phyloP scores from a whole-genome alignment of 345 rosid species.

The Eucalyptus urophylla region DNA sequence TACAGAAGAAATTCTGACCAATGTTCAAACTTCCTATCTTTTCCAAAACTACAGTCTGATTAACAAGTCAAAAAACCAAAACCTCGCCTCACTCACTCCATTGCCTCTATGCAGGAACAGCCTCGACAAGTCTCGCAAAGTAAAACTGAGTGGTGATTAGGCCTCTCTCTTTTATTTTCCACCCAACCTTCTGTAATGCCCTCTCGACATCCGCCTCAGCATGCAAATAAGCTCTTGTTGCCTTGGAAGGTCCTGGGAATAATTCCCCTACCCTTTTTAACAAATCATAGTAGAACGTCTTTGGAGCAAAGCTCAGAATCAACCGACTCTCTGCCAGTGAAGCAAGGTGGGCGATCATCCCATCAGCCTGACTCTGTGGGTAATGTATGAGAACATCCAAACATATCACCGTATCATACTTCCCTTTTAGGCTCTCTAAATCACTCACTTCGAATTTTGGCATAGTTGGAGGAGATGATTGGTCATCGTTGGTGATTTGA shows the following conservation, averaged over 20 bases:
- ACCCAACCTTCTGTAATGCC: slow-evolving; percentile 73
- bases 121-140: slow-evolving; percentile 80
- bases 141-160: slow-evolving; percentile 68
- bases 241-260: slow-evolving; percentile 97
- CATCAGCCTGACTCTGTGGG: slow-evolving; percentile 87
- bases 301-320: slow-evolving; percentile 85
- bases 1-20: not conserved
- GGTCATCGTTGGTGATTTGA: slow-evolving; percentile 3
- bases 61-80: not conserved
- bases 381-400: slow-evolving; percentile 90
- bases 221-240: slow-evolving; percentile 86
- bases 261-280: slow-evolving; percentile 84
- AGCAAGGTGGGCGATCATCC: slow-evolving; percentile 90
- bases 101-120: slow-evolving; percentile 24
- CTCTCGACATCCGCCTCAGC: slow-evolving; percentile 85
- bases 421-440: slow-evolving; percentile 72
- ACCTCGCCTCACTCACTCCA: not conserved
- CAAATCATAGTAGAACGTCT: slow-evolving; percentile 72
- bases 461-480: slow-evolving; percentile 4
- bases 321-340: slow-evolving; percentile 77
- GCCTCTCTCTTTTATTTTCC: slow-evolving; percentile 85
- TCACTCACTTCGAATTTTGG: slow-evolving; percentile 82
- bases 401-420: slow-evolving; percentile 74
- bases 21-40: not conserved
- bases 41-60: not conserved